These are phyloP conservation scores for Draba incana DNA, from an alignment of 345 rosid species.

Conservation along the genomic window DNA sequence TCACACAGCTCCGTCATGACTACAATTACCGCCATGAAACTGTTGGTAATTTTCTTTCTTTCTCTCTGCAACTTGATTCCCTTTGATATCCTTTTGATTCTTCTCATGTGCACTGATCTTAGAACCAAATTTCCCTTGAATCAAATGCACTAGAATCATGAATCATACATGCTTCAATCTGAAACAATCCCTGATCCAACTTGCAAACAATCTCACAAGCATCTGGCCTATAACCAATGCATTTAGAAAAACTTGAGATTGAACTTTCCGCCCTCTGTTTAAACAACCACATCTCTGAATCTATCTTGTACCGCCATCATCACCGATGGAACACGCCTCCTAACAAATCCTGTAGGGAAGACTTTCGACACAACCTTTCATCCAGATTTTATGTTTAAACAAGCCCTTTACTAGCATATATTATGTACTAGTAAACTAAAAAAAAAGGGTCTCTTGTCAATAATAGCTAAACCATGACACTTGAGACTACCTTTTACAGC, in stretches of 20 bases:
- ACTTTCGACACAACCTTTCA: no score
- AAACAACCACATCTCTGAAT: not conserved
- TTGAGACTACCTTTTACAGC: no score
- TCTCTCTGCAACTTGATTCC: not conserved
- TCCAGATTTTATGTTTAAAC: no score
- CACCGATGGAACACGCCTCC: no score
- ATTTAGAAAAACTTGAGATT: not conserved
- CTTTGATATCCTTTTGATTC: not conserved
- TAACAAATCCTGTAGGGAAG: no score
- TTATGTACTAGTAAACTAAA: no score
- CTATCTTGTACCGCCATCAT: no score
- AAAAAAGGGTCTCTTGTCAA: no score
- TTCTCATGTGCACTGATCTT: constrained; percentile 4
- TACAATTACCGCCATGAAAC: no score
- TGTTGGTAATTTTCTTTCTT: not conserved
- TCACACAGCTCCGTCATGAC: not conserved
- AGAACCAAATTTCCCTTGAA: not conserved
- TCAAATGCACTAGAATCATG: not conserved
- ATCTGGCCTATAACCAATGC: not conserved
- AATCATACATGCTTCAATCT: not conserved
- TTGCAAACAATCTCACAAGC: not conserved
- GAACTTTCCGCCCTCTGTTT: not conserved
- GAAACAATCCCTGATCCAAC: not conserved
- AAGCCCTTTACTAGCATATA: no score
- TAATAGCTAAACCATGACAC: no score